phyloP scores from a whole-genome alignment of 75 land plant species.

The Picea sitchensis region DNA sequence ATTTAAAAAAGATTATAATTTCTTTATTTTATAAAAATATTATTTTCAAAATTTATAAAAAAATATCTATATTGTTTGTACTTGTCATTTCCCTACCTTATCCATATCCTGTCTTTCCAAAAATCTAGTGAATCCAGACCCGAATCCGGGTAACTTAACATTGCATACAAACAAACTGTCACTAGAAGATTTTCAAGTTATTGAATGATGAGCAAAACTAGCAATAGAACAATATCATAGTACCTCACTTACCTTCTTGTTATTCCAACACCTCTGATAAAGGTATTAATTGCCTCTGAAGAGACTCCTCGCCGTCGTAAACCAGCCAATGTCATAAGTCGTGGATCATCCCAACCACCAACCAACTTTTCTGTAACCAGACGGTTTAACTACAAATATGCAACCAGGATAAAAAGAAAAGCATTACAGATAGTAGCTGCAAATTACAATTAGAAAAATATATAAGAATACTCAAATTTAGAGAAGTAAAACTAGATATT shows the following conservation, averaged over 20 bases:
- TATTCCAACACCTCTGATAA: conserved; percentile 92
- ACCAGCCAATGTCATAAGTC: conserved; percentile 93
- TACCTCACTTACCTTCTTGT: conserved; percentile 74
- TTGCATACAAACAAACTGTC: neutral
- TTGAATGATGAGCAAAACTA: neutral
- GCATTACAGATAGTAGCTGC: neutral
- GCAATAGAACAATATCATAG: neutral
- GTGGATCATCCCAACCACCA: conserved; percentile 99
- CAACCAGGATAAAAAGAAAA: neutral
- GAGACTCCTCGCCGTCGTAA: conserved; percentile 84
- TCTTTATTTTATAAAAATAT: too few relatives aligned
- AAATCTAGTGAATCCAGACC: too few relatives aligned
- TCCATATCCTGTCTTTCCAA: too few relatives aligned
- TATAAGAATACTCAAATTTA: neutral
- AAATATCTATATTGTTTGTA: neutral
- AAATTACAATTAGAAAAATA: neutral
- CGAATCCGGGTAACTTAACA: neutral
- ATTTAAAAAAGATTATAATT: too few relatives aligned
- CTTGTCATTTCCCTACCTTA: neutral
- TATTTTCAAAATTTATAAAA: too few relatives aligned
- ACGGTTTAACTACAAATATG: conserved; percentile 60
- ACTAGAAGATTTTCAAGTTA: neutral
- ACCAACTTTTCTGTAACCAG: conserved; percentile 86
- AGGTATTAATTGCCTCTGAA: conserved; percentile 82
- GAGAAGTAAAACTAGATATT: neutral